Base-by-base conservation (phyloP, 495 filamentous ascomycete genomes). In the Achaetomiella virescens region DNA sequence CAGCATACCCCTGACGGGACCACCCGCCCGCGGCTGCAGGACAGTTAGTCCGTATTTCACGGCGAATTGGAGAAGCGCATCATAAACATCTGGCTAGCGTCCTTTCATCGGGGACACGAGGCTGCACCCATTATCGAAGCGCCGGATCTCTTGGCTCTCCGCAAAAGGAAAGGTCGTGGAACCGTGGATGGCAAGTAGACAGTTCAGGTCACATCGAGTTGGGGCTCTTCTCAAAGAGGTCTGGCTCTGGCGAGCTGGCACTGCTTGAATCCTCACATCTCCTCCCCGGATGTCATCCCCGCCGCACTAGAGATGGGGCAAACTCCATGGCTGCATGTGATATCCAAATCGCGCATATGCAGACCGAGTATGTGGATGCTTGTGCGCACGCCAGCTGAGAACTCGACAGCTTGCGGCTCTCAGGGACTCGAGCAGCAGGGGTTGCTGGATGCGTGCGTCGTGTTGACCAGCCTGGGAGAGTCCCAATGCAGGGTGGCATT, bases 251-350 rank as follows among this genome's bases (percentile, higher is more conserved):
- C 2, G 2, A 22, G 17, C 15, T 21, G 6, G 1, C 6, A 51
- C 49, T 25, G 24, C 17, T 33, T 22, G 38, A 41, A 1, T 5
- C 21, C 0, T 20, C 36, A 3, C 40, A 21, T 27, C 9, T 20
- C 3, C 21, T 21, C 9, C 20, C 42, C 41, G 27, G 41, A 18
- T 44, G 9, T 21, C 18, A 17, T 20, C 29, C 41, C 20, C 41
- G 40, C 21, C 18, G 25, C n/a, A 22, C 24, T 43, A 43, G 40
- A 9, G 0, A 33, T 2, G 11, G 9, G 6, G 27, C 12, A 35
- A 11, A 10, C 22, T 7, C 29, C n/a, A 40, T 38, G 43, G 52
- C 52, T 58, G 55, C 55, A 58, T 58, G 55, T 53, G 55, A 47
- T 58, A 58, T 53, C 5, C 35, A 35, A 52, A n/a, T 7, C 31